Base-by-base conservation (phyloP, 2,329 filamentous ascomycete genomes). In the Epichloe festucae region DNA sequence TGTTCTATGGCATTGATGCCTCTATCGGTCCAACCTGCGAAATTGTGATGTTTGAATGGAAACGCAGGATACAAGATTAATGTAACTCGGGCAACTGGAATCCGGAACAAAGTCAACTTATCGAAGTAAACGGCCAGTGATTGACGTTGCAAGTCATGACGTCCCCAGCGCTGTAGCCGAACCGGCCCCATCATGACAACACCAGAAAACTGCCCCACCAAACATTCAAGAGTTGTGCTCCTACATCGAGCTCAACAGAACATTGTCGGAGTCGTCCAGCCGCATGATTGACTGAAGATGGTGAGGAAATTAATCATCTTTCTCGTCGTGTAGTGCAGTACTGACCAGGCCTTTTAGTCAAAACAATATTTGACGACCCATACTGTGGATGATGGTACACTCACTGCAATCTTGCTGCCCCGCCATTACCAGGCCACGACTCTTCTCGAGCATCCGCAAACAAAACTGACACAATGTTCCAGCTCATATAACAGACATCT, bases 351-450 rank as follows among this genome's bases (percentile, higher is more conserved):
- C 10, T 17, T 45, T 8, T 54, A 96, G 93, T 98, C 93, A 52
- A 97, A 97, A 74, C 93, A 97, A 84, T 98, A 96, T 67, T 79
- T 98, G 56, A 94, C 91, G 62, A 85, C 86, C 59, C 88, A 95
- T 68, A 91, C 89, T 43, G 81, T 95, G 67, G 87, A 95, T 66
- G 80, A 89, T 73, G 89, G 88, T 88, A 66, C 73, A 64, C 50
- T 49, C 46, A 44, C 27, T 31, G 40, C 17, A 19, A 19, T 14
- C 41, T 34, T 47, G 65, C 23, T 45, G 39, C 62, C 65, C 66
- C 55, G 59, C 65, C 56, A 48, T 34, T 21, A 27, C 27, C 14
- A 14, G 8, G 45, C 44, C 44, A 38, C 34, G 10, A n/a, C 44
- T 42, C 15, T 40, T 40, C 5, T 46, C 17, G 23, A 27, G 12